Conservation (phyloP, 1,284 basidiomycete species). For the Fomitopsis palustris region DNA sequence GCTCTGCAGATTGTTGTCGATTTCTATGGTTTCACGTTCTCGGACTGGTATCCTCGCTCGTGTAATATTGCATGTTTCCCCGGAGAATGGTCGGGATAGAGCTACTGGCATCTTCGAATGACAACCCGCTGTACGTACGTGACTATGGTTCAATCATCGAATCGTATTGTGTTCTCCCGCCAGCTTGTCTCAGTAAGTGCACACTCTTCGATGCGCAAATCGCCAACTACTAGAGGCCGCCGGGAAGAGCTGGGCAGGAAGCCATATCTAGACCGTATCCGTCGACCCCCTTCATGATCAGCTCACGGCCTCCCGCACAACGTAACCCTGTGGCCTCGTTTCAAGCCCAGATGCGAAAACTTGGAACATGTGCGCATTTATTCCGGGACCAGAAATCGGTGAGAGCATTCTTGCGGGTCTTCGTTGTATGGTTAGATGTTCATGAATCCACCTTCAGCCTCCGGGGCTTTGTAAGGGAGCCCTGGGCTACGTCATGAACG, state of each 20-base stretch:
- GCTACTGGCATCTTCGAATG: neutral
- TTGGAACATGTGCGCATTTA: neutral
- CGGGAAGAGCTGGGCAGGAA: neutral
- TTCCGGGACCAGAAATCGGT: neutral
- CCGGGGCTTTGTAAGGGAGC: neutral
- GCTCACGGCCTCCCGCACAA: neutral
- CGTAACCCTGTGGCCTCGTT: neutral
- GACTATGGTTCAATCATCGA: neutral
- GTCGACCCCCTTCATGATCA: neutral
- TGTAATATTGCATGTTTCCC: conserved; percentile 1
- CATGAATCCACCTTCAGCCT: neutral
- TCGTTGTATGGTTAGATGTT: neutral
- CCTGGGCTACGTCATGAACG: neutral
- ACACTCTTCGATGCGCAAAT: neutral
- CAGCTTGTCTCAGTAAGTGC: neutral
- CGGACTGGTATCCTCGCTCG: neutral
- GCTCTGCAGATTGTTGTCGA: conserved; percentile 6
- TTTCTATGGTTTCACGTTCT: neutral
- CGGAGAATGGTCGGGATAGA: neutral
- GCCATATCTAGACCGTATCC: no score
- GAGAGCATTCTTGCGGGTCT: neutral
- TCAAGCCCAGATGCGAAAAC: neutral
- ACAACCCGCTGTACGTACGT: neutral
- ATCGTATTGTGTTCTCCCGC: neutral
- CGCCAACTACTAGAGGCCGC: neutral